Evolutionary conservation across 768 basidiomycete species (phyloP).

Genomic region (Leccinum boreale): DNA sequence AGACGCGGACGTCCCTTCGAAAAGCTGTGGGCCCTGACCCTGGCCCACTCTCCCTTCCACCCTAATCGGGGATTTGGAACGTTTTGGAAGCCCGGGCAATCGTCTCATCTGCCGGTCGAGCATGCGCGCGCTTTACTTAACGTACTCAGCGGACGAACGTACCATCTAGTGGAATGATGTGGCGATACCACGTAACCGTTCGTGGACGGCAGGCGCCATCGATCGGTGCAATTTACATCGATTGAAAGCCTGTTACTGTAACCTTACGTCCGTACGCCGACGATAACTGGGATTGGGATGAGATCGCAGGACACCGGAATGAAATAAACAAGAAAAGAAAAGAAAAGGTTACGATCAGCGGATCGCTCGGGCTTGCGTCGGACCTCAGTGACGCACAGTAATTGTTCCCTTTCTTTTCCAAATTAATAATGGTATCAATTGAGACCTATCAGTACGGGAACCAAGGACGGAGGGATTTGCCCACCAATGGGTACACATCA

Average conservation of each 20-base stretch:
- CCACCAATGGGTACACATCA: slow-evolving; percentile 10
- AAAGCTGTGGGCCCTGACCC: background rate
- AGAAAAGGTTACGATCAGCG: slow-evolving; percentile 12
- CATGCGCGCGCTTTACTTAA: background rate
- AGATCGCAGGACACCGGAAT: background rate
- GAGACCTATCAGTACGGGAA: slow-evolving; percentile 1
- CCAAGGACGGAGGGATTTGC: slow-evolving; percentile 14
- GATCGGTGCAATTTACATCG: slow-evolving; percentile 16
- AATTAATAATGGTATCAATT: slow-evolving; percentile 5
- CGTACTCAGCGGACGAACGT: background rate
- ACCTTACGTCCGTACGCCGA: slow-evolving; percentile 16
- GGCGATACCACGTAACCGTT: slow-evolving; percentile 3
- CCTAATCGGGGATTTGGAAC: background rate
- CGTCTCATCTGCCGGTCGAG: background rate
- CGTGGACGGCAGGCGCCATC: slow-evolving; percentile 12
- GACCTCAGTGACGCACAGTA: background rate
- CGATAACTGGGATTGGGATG: slow-evolving; percentile 5
- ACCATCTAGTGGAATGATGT: background rate
- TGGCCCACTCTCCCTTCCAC: background rate
- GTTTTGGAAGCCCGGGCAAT: background rate
- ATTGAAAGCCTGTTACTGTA: slow-evolving; percentile 4
- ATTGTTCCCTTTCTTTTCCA: slow-evolving; percentile 1
- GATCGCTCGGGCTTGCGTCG: slow-evolving; percentile 8
- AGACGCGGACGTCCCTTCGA: background rate
- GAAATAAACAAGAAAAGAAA: background rate